These are phyloP conservation scores for Lachnellula hyalina DNA, from an alignment of 2,329 filamentous ascomycete species.

Conservation along the genomic window DNA sequence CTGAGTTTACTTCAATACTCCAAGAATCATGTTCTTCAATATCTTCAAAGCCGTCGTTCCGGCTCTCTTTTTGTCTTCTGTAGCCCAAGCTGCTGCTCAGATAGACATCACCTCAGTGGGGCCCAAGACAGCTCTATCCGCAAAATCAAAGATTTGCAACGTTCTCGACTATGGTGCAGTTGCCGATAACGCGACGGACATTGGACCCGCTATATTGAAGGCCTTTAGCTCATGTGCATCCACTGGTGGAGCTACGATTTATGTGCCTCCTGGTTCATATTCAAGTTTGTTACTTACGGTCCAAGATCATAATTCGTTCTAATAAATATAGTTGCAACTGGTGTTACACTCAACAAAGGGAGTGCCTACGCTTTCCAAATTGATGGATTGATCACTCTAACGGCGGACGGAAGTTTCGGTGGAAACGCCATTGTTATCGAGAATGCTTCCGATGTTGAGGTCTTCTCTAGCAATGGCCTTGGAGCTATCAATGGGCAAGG, in stretches of 20 bases:
- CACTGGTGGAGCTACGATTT: constrained; percentile 14
- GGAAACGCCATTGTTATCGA: constrained; percentile 20
- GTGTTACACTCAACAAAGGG: constrained; percentile 22
- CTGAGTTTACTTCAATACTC: not conserved
- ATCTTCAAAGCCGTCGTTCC: not conserved
- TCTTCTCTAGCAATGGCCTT: constrained; percentile 32
- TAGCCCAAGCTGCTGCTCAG: constrained; percentile 6
- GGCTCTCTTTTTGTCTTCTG: constrained; percentile 8
- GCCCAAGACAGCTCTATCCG: constrained; percentile 24
- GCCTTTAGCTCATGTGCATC: constrained; percentile 29
- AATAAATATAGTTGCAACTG: constrained; percentile 9
- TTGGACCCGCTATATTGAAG: constrained; percentile 26
- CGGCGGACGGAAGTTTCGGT: constrained; percentile 10
- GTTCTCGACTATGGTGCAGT: constrained; percentile 31
- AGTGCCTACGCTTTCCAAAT: constrained; percentile 34
- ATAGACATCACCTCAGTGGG: constrained; percentile 23
- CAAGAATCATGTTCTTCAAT: not conserved
- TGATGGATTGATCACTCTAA: constrained; percentile 29
- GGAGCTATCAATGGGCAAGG: constrained; percentile 35
- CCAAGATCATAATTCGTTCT: not conserved
- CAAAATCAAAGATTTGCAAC: constrained; percentile 30
- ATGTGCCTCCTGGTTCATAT: constrained; percentile 16
- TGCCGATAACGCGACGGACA: constrained; percentile 31
- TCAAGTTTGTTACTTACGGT: constrained; percentile 2
- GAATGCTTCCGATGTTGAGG: constrained; percentile 30